Evolutionary conservation across 2,329 filamentous ascomycete species (phyloP).

Genomic region (Xylariaceae sp.): DNA sequence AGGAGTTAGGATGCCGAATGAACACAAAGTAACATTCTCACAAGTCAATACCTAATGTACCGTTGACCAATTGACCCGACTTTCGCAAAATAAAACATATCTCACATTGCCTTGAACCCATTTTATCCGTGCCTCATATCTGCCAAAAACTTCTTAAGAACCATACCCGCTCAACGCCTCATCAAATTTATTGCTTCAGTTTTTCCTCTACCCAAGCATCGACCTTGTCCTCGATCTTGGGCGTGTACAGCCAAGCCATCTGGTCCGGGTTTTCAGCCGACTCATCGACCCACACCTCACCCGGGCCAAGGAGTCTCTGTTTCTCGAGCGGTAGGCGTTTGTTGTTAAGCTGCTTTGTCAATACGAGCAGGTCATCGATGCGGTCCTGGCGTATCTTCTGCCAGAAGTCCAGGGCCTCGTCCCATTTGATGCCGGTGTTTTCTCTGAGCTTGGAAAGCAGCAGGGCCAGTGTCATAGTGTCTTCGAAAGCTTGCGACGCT

Average conservation of each 20-base stretch:
- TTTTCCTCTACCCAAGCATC: slow-evolving; percentile 6
- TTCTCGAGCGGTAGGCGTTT: slow-evolving; percentile 25
- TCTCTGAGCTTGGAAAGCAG: slow-evolving; percentile 13
- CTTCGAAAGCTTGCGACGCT: slow-evolving; percentile 26
- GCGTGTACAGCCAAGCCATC: slow-evolving; percentile 25
- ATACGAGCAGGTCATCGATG: slow-evolving; percentile 23
- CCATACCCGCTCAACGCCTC: too few relatives aligned
- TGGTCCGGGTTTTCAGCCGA: slow-evolving; percentile 20
- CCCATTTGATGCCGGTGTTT: slow-evolving; percentile 13
- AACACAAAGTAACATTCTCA: too few relatives aligned
- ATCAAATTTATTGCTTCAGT: neutral
- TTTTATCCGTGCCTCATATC: too few relatives aligned
- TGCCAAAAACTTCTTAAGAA: too few relatives aligned
- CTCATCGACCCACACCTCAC: slow-evolving; percentile 23
- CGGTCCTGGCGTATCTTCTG: slow-evolving; percentile 26
- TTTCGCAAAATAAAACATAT: too few relatives aligned
- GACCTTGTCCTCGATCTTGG: slow-evolving; percentile 20
- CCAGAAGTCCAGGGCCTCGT: slow-evolving; percentile 23
- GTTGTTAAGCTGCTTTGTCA: slow-evolving; percentile 23
- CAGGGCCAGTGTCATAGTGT: slow-evolving; percentile 22
- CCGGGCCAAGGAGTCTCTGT: slow-evolving; percentile 22
- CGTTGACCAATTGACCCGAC: too few relatives aligned
- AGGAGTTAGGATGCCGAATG: too few relatives aligned
- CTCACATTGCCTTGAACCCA: too few relatives aligned
- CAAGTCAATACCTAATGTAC: too few relatives aligned